phyloP scores from a whole-genome alignment of 495 filamentous ascomycete species.

The Aspergillus coremiiformis region DNA sequence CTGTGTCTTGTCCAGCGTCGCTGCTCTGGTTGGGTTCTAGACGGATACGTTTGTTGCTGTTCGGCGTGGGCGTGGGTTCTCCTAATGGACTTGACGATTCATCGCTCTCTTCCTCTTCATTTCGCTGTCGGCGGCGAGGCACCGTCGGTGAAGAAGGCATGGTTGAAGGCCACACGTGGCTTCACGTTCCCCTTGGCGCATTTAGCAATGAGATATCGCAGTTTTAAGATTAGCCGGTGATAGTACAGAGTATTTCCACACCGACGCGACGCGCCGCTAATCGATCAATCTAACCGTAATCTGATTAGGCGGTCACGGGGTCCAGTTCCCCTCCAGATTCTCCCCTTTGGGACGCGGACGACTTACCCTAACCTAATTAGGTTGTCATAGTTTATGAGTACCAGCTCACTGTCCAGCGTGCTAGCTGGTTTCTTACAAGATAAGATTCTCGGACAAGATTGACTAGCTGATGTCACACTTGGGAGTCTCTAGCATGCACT shows the following conservation, averaged over 20 bases:
- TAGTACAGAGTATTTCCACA: not conserved
- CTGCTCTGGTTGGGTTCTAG: slow-evolving; percentile 15
- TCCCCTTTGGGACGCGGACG: not conserved
- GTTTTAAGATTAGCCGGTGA: not conserved
- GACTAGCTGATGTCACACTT: no score
- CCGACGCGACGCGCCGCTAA: slow-evolving; percentile 18
- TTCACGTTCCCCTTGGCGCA: not conserved
- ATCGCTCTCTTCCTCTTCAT: slow-evolving; percentile 21
- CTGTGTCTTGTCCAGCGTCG: slow-evolving; percentile 1
- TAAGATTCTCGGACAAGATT: no score
- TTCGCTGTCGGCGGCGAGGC: slow-evolving; percentile 26
- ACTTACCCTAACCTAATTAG: not conserved
- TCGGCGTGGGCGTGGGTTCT: slow-evolving; percentile 14
- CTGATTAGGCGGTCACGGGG: slow-evolving; percentile 20
- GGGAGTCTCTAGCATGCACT: no score
- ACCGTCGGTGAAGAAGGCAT: slow-evolving; percentile 26
- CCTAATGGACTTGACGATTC: slow-evolving; percentile 16
- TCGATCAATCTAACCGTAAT: slow-evolving; percentile 7
- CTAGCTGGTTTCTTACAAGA: no score
- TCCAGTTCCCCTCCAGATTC: not conserved
- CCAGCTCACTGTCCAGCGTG: no score
- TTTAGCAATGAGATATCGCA: slow-evolving; percentile 4
- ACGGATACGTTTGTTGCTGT: slow-evolving; percentile 30
- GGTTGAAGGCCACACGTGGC: slow-evolving; percentile 6
- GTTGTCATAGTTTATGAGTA: no score